Base-by-base conservation (phyloP, 768 basidiomycete genomes). In the Lyophyllum atratum region DNA sequence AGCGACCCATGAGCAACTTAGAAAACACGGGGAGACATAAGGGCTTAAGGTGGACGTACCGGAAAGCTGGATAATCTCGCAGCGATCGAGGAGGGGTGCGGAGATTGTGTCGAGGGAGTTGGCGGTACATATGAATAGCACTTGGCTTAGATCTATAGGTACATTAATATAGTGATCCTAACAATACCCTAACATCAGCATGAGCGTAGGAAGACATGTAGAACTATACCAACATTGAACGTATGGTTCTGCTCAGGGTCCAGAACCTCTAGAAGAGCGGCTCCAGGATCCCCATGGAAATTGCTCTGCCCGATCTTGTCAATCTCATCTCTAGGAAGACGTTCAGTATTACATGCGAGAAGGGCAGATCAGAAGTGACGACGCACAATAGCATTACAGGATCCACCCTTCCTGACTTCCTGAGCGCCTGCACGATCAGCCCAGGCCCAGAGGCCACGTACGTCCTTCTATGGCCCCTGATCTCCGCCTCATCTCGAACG, bases 131-230 rank as follows among this genome's bases (percentile, higher is more conserved):
- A 97, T 90, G 72, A 97, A 96, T 19, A 96, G 77, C 14, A 95
- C 86, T 66, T 92, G 92, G 53, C 88, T 90, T 49, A 96, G 81
- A 64, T 95, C 92, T 51, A 95, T 83, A 1, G 93, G 92, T 10
- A 92, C 86, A 58, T 94, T 93, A 67, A 95, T 83, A 66, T 93
- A 96, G 73, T 97, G 95, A 70, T 97, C 95, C 85, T 92, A 64
- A 69, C 3, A 19, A 37, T 0, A 14, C n/a, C 61, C 45, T 8
- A 39, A 56, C 7, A 52, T 52, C 25, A 45, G 34, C 47, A 19
- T 40, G 25, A 48, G 26, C 17, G 17, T 48, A 33, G 19, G 9
- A 17, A 19, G 22, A 17, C 15, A 55, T 3, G 2, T 26, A 10
- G 24, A 55, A 28, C 45, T 42, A 12, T 29, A 51, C 82, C 59